Conservation (phyloP, 75 land plant genomes). For the Adiantum capillusveneris region DNA sequence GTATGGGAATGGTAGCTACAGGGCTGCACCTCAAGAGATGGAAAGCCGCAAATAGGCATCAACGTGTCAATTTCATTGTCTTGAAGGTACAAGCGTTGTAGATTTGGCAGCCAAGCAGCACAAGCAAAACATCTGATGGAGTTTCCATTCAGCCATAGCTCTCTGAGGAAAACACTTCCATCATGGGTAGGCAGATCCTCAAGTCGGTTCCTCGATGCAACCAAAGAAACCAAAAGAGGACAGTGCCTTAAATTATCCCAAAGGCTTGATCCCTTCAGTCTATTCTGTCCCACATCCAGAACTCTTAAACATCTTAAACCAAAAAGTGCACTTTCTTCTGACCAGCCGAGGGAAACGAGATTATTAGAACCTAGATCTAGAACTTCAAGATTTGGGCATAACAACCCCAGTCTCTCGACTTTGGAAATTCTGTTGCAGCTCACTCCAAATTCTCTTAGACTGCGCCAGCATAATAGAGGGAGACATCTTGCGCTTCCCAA, state of each 20-base stretch:
- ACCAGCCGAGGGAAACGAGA: conserved; percentile 20
- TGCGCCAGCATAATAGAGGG: conserved; percentile 9
- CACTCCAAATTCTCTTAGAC: conserved; percentile 17
- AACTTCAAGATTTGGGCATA: conserved; percentile 28
- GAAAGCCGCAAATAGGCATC: conserved; percentile 26
- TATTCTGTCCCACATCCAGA: conserved; percentile 32
- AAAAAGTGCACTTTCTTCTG: conserved; percentile 11
- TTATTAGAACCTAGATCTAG: conserved; percentile 25
- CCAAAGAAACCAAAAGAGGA: conserved; percentile 25
- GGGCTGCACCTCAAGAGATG: conserved; percentile 20
- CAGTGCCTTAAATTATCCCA: conserved; percentile 31
- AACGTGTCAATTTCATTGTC: conserved; percentile 28
- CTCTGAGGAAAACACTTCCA: conserved; percentile 29
- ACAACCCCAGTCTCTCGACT: conserved; percentile 7
- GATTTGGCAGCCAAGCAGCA: conserved; percentile 31
- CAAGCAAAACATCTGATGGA: conserved; percentile 18
- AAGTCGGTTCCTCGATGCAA: conserved; percentile 26
- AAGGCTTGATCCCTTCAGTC: conserved; percentile 22
- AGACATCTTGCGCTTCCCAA: background rate
- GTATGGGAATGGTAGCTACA: no score
- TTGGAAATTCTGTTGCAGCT: conserved; percentile 16
- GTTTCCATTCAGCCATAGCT: conserved; percentile 41
- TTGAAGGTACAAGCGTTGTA: conserved; percentile 30
- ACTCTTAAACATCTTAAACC: conserved; percentile 17
- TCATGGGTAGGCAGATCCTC: conserved; percentile 28